Conservation (phyloP, 768 basidiomycete species). For the Myochromella boudieri region DNA sequence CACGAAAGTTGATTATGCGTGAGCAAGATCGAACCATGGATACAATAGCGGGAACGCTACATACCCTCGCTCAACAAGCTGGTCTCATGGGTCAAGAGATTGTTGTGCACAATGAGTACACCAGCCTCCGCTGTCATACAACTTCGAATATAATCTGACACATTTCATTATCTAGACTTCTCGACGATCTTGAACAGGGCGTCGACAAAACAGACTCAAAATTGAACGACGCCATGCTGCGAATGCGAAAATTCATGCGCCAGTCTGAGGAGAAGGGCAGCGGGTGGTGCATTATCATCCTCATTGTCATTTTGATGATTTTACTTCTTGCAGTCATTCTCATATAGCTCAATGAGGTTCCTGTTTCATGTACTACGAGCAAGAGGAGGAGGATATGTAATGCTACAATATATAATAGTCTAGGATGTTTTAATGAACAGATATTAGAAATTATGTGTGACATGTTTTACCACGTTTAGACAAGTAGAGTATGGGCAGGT, state of each 20-base stretch:
- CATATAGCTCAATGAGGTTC: conserved; percentile 35
- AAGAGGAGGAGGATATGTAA: neutral
- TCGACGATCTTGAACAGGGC: conserved; percentile 72
- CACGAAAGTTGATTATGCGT: conserved; percentile 71
- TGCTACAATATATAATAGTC: neutral
- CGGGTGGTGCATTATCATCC: conserved; percentile 85
- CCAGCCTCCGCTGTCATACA: conserved; percentile 1
- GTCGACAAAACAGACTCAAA: conserved; percentile 71
- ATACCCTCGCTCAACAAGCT: conserved; percentile 85
- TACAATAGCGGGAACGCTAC: conserved; percentile 83
- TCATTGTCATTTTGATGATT: conserved; percentile 76
- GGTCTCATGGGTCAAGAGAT: conserved; percentile 95
- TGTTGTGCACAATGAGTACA: conserved; percentile 84
- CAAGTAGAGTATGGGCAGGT: neutral
- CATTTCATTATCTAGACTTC: conserved; percentile 53
- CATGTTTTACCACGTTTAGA: neutral
- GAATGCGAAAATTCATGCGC: conserved; percentile 77
- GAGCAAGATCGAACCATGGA: conserved; percentile 91
- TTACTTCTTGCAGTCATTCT: conserved; percentile 82
- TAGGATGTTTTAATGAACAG: neutral
- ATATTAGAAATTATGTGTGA: neutral
- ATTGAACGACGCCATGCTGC: conserved; percentile 61
- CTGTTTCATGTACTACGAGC: neutral
- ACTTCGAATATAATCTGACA: neutral
- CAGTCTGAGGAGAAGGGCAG: conserved; percentile 90